Conservation (phyloP, 2,329 filamentous ascomycete genomes). For the Coccinonectria pachysandricola region DNA sequence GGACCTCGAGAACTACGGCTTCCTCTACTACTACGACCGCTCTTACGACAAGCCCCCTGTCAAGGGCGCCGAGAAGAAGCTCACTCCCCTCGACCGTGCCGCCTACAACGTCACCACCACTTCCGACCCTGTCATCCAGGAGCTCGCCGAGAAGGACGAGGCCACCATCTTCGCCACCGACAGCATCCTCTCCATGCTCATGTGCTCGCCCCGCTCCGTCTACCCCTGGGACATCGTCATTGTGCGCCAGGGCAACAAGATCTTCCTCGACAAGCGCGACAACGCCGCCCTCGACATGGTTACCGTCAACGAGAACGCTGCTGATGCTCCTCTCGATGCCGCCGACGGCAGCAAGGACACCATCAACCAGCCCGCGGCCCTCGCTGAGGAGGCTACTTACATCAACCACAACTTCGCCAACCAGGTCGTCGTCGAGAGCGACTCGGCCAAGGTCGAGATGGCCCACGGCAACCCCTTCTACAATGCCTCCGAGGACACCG, state of each 20-base stretch:
- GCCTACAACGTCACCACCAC: constrained; percentile 98
- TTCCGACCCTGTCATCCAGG: constrained; percentile 91
- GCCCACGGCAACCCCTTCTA: constrained; percentile 92
- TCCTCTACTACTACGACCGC: constrained; percentile 97
- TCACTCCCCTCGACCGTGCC: constrained; percentile 82
- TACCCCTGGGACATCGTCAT: constrained; percentile 99
- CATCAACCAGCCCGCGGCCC: constrained; percentile 85
- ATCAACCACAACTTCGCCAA: constrained; percentile 99
- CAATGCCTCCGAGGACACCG: constrained; percentile 83
- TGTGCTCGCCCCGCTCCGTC: constrained; percentile 93
- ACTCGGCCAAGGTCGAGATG: constrained; percentile 72
- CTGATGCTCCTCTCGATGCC: constrained; percentile 84
- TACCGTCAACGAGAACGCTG: constrained; percentile 97
- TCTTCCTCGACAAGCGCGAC: constrained; percentile 98
- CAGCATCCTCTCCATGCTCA: constrained; percentile 96
- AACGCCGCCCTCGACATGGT: constrained; percentile 93
- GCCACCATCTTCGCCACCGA: constrained; percentile 95
- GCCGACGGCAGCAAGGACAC: constrained; percentile 87
- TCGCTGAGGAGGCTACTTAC: constrained; percentile 95
- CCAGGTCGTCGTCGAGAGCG: constrained; percentile 81
- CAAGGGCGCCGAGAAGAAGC: constrained; percentile 78
- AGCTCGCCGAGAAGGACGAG: constrained; percentile 90
- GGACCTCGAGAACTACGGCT: constrained; percentile 90
- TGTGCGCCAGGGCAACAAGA: constrained; percentile 83
- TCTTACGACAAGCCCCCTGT: constrained; percentile 88